These are phyloP conservation scores for Hygrophoropsis aurantiaca DNA, from an alignment of 768 basidiomycete species.

Conservation along the genomic window DNA sequence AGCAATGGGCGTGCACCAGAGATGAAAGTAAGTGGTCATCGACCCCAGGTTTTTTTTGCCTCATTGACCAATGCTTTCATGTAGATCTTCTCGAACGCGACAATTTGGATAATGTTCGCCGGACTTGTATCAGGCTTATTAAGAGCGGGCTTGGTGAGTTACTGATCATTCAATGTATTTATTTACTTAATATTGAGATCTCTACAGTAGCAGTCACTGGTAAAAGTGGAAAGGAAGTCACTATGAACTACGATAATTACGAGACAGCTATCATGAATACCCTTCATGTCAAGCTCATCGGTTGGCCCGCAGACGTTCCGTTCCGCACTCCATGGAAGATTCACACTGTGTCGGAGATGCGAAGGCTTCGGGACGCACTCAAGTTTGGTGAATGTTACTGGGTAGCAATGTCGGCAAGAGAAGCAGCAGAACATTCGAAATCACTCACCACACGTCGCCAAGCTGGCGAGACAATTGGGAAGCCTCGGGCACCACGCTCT, in stretches of 20 bases:
- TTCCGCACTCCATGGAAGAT: conserved; percentile 8
- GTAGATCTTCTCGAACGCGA: not conserved
- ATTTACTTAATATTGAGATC: no score
- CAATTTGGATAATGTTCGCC: not conserved
- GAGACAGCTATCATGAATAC: conserved; percentile 8
- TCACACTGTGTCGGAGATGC: conserved; percentile 1
- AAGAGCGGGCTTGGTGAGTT: conserved; percentile 8
- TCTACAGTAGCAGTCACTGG: not conserved
- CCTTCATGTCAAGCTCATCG: conserved; percentile 11
- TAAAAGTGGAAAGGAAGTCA: not conserved
- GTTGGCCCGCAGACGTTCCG: conserved; percentile 11
- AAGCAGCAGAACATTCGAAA: not conserved
- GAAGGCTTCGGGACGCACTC: conserved; percentile 4
- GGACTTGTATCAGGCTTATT: conserved; percentile 5
- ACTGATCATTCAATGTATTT: not conserved
- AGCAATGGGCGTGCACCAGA: conserved; percentile 8
- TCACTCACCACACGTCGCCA: not conserved
- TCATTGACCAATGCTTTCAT: not conserved
- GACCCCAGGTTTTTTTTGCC: not conserved
- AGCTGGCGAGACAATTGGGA: not conserved
- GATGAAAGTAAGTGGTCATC: conserved; percentile 5
- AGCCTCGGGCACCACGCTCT: not conserved
- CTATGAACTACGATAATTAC: conserved; percentile 17
- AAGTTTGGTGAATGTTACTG: conserved; percentile 1
- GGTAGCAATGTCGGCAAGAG: not conserved